These are phyloP conservation scores for Proliferodiscus dingleyae DNA, from an alignment of 2,329 filamentous ascomycete genomes.

Conservation along the genomic window DNA sequence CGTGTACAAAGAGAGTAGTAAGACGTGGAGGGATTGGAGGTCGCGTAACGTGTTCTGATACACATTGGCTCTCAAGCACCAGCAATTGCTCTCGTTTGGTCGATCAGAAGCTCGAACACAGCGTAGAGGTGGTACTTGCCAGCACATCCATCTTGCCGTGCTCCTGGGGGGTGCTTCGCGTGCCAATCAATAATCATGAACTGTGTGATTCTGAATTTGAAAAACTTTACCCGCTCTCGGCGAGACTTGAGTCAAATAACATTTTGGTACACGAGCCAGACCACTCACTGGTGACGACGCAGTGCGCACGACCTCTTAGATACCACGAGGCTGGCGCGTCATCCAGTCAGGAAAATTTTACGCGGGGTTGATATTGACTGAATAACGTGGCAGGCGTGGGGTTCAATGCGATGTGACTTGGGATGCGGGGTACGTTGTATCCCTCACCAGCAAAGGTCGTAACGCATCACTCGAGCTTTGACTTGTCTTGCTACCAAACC, in stretches of 20 bases:
- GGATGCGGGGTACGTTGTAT: conserved; percentile 19
- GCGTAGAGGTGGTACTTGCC: neutral
- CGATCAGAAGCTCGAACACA: neutral
- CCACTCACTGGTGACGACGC: too few species aligned
- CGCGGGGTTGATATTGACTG: neutral
- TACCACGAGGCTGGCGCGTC: neutral
- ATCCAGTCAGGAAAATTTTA: neutral
- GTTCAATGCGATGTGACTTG: conserved; percentile 11
- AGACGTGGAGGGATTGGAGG: neutral
- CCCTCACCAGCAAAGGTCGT: neutral
- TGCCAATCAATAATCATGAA: neutral
- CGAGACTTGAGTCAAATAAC: too few species aligned
- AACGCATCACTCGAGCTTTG: neutral
- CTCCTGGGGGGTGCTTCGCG: neutral
- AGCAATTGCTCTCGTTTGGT: neutral
- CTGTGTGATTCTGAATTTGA: neutral
- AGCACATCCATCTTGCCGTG: neutral
- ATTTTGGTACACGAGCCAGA: too few species aligned
- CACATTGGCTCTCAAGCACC: neutral
- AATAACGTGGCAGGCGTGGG: conserved; percentile 21
- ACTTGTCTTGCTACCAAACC: neutral
- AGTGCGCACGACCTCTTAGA: neutral
- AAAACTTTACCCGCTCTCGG: neutral
- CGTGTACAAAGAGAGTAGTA: neutral
- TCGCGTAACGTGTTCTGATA: neutral